Evolutionary conservation across 1,284 basidiomycete genomes (phyloP).

Genomic region (Ustilago shanxiensis): DNA sequence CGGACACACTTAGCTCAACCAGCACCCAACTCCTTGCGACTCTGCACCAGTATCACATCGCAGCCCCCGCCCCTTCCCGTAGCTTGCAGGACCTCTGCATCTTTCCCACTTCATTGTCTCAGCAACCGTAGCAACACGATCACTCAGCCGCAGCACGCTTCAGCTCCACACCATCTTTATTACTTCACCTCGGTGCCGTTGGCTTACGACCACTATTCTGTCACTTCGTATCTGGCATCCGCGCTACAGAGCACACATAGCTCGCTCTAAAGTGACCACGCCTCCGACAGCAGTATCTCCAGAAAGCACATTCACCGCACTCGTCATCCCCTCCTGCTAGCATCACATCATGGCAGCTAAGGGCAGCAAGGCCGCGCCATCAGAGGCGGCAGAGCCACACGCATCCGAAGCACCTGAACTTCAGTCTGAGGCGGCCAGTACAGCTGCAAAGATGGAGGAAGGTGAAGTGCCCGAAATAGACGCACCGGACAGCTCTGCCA

Average conservation of each 20-base stretch:
- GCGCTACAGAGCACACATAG: too few relatives aligned
- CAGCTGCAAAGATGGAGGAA: slow-evolving; percentile 18
- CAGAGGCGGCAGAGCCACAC: slow-evolving; percentile 19
- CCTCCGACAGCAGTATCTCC: not conserved
- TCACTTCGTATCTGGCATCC: not conserved
- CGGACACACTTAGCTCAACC: not conserved
- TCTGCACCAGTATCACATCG: not conserved
- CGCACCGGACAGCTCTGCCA: not conserved
- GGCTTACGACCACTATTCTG: not conserved
- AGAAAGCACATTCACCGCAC: not conserved
- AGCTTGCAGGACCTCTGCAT: not conserved
- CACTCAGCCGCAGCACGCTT: not conserved
- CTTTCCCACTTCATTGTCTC: not conserved
- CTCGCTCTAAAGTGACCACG: too few relatives aligned
- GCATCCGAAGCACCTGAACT: slow-evolving; percentile 10
- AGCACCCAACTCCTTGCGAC: not conserved
- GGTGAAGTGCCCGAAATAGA: not conserved
- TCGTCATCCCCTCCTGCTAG: not conserved
- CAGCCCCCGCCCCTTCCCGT: not conserved
- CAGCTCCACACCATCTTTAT: not conserved
- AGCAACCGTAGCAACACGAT: not conserved
- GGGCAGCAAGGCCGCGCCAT: slow-evolving; percentile 16
- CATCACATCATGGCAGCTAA: slow-evolving; percentile 30
- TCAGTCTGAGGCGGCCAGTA: not conserved
- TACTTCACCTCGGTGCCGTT: not conserved